Evolutionary conservation across 305 asterid genomes (phyloP).

Genomic region (Fraxinus nigra): DNA sequence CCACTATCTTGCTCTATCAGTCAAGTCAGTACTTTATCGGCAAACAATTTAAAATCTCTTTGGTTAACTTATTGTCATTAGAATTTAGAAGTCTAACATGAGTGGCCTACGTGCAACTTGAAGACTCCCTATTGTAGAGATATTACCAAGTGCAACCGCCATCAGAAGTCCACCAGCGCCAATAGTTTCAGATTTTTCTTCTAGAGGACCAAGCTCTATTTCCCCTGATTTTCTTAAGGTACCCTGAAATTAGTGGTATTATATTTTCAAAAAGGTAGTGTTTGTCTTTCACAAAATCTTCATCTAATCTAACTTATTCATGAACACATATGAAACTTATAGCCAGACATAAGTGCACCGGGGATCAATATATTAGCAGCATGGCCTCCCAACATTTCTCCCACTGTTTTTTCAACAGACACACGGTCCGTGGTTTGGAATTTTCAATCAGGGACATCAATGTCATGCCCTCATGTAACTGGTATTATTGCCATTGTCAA

Average conservation of each 20-base stretch:
- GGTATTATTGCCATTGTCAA: slow-evolving; percentile 56
- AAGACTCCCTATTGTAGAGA: slow-evolving; percentile 38
- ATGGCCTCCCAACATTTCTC: slow-evolving; percentile 53
- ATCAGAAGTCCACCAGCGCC: slow-evolving; percentile 49
- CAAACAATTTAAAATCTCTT: background rate
- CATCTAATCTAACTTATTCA: background rate
- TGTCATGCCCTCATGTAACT: slow-evolving; percentile 72
- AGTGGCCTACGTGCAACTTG: background rate
- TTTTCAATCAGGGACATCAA: slow-evolving; percentile 58
- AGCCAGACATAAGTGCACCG: slow-evolving; percentile 75
- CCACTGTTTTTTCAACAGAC: slow-evolving; percentile 32
- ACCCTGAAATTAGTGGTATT: background rate
- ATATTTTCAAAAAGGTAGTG: background rate
- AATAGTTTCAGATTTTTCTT: slow-evolving; percentile 45
- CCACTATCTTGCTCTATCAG: slow-evolving; percentile 19
- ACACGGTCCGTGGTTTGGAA: slow-evolving; percentile 49
- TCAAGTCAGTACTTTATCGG: background rate
- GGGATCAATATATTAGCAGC: slow-evolving; percentile 57
- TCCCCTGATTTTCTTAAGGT: slow-evolving; percentile 71
- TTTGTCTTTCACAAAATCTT: background rate
- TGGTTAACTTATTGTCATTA: background rate
- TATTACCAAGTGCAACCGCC: slow-evolving; percentile 47
- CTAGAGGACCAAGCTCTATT: slow-evolving; percentile 73
- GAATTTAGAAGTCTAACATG: background rate
- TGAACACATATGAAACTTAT: background rate